Base-by-base conservation (phyloP, 176 grass and related monocot genomes). In the Stipa capillata region DNA sequence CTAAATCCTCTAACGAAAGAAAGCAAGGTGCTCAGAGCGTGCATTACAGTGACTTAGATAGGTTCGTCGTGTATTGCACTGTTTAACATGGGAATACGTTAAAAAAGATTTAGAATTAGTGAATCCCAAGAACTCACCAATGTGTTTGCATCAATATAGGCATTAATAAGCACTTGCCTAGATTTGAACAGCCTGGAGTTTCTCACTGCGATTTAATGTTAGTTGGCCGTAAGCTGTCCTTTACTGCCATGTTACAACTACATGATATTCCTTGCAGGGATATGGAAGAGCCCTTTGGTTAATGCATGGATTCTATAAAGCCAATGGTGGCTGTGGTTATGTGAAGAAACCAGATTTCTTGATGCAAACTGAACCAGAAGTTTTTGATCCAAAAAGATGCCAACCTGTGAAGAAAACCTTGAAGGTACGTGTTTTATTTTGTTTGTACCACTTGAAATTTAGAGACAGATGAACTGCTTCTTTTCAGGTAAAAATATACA, bases 401-500 rank as follows among this genome's bases (percentile, higher is more conserved):
- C n/a, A n/a, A n/a, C 8, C 90, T 82, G 67, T 81, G 15, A 92
- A 88, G 86, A 92, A 79, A 79, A 96, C 15, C 36, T 85, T 86
- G 76, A 86, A 80, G 84, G 76, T 71, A 17, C 2, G 17, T 28
- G 50, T 17, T 5, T 29, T n/a, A n/a, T n/a, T 43, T 65, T 75
- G 33, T 52, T 36, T 15, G 33, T 27, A 21, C 7, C 9, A 7
- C 47, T 41, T 35, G 65, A 47, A 81, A 45, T 21, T 28, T 0
- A 24, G 67, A 56, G 45, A 25, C 5, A 6, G 20, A 72, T 16
- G 48, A 66, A 45, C 7, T 55, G 68, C 36, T 73, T 14, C 9
- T 9, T 69, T 68, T 53, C 57, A 97, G 93, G 90, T 97, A 14
- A 97, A 94, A 80, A 89, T 97, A 28, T 97, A 97, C 85, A 94